Evolutionary conservation across 257 asterid species (phyloP), one percentile per base, ranked within the genome.

Genomic region (Nicotiana knightiana): DNA sequence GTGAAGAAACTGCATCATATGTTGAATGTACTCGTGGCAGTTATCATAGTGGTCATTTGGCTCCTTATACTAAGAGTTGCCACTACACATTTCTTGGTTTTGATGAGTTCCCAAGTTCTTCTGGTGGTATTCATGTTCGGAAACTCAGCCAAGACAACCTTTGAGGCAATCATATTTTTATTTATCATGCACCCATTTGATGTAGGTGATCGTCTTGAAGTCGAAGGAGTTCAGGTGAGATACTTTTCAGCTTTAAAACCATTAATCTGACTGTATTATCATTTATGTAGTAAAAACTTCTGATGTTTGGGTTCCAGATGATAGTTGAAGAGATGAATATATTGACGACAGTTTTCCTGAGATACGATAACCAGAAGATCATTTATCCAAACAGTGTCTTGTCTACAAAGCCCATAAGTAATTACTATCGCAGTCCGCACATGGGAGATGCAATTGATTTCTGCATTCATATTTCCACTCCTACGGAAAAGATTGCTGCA

Each of bases 131-230:
- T 95, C 86, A 84, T 95, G 93, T 95, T 95, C 66, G 99, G 99
- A 28, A 95, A 95, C 89, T 87, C 97, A 1, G 90, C 93, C 89
- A 95, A 95, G 92, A 91, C 97, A 21, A 95, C 92, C 33, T 95
- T 93, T 51, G 99, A 95, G 88, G 97, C 98, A 3, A 92, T 95
- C 82, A 90, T 95, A 85, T 95, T 93, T 81, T 82, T 95, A 64
- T 95, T 95, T 30, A 98, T 95, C 82, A 93, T 92, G 96, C 98
- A 95, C 86, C 98, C 99, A 0, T 95, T 85, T 86, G 99, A 95
- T 67, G 98, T 95, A 18, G 99, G 99, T 28, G 99, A 95, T 70
- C 98, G 98, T 82, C 88, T 93, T 82, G 99, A 93, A 78, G 86
- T 95, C 18, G 98, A 95, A 0, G 95, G 92, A 61, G 93, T 93